These are phyloP conservation scores for Penicillium sp. DNA, from an alignment of 2,329 filamentous ascomycete species.

Conservation along the genomic window DNA sequence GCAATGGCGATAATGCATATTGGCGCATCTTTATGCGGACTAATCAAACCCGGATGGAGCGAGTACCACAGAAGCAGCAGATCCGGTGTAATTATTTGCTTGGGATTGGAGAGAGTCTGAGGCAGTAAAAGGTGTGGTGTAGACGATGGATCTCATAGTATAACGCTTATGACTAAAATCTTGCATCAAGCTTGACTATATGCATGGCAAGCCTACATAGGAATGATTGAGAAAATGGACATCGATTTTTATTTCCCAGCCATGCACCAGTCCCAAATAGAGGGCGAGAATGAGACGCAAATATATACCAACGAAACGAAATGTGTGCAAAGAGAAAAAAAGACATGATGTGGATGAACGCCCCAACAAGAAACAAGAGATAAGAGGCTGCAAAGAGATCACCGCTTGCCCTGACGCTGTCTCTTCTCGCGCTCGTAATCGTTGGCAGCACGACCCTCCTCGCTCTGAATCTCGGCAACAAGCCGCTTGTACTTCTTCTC, in stretches of 20 bases:
- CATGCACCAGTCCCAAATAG: constrained; percentile 18
- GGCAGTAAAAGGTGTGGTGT: constrained; percentile 41
- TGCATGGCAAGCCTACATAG: background rate
- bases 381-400: background rate
- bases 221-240: constrained; percentile 5
- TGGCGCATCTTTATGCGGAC: constrained; percentile 47
- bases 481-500: constrained; percentile 93
- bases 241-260: constrained; percentile 24
- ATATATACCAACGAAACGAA: constrained; percentile 20
- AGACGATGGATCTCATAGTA: background rate
- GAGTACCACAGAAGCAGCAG: constrained; percentile 39
- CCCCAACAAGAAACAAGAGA: constrained; percentile 9
- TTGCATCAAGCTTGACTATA: too few relatives aligned
- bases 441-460: constrained; percentile 84
- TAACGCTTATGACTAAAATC: too few relatives aligned
- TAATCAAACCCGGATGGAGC: constrained; percentile 48
- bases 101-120: constrained; percentile 49
- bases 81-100: constrained; percentile 51
- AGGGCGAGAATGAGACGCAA: constrained; percentile 9
- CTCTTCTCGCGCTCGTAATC: constrained; percentile 84
- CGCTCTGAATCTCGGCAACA: constrained; percentile 90
- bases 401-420: constrained; percentile 63
- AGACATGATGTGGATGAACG: constrained; percentile 8
- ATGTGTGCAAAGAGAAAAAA: constrained; percentile 15
- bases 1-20: constrained; percentile 23